A percentile compares a stretch with the other conserved stretches of the same genome.
phyloP scores from a whole-genome alignment of 1,284 basidiomycete species.

The Tetrapyrgos nigripes region DNA sequence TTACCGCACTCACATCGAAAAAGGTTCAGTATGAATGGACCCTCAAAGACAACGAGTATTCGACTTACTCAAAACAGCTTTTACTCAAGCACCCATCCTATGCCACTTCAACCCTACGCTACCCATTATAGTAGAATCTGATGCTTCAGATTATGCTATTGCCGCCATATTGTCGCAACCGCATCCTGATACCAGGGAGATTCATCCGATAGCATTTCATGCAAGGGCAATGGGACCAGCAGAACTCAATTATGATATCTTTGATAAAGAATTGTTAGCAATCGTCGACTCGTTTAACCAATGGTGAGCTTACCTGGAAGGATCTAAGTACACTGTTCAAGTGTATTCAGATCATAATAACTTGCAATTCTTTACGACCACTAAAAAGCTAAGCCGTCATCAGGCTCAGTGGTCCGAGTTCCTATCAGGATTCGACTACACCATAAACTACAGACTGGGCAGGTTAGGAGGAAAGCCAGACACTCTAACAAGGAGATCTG shows the following conservation, averaged over 20 bases:
- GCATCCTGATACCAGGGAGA: too few species aligned
- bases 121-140: slow-evolving; percentile 39
- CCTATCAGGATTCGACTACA: slow-evolving; percentile 1
- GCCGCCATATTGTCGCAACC: too few species aligned
- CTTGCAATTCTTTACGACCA: slow-evolving; percentile 31
- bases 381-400: slow-evolving; percentile 24
- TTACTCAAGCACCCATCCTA: slow-evolving; percentile 17
- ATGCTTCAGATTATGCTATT: too few species aligned
- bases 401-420: slow-evolving; percentile 40
- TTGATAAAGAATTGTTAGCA: too few species aligned
- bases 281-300: too few species aligned
- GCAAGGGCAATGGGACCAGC: too few species aligned
- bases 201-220: too few species aligned
- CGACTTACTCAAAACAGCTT: slow-evolving; percentile 14
- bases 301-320: too few species aligned
- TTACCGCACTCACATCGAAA: too few species aligned
- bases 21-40: slow-evolving; percentile 14
- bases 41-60: slow-evolving; percentile 8
- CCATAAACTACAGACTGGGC: slow-evolving; percentile 1
- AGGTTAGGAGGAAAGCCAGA: background rate
- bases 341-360: slow-evolving; percentile 37
- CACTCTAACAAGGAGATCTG: slow-evolving; percentile 26
- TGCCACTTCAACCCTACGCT: slow-evolving; percentile 24
- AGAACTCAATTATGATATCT: too few species aligned
- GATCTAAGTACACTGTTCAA: slow-evolving; percentile 19